Evolutionary conservation across 805 yeast genomes (phyloP), one percentile per base, ranked within the genome.

Genomic region (Diddensiella transvaalensis): DNA sequence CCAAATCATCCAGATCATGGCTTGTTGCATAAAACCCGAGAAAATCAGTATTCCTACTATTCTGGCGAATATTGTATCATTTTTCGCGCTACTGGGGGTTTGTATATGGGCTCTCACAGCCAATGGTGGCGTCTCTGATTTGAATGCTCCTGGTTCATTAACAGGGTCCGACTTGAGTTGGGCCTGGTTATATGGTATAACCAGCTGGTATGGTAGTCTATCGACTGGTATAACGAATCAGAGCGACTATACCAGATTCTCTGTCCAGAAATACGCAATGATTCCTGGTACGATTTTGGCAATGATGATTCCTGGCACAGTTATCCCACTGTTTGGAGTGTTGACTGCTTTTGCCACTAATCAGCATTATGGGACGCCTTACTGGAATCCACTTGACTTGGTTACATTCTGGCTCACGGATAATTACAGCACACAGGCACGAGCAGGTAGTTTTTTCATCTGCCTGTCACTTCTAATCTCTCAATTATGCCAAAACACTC

Each of bases 381-480:
- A 71, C 42, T 77, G 82, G 82, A 68, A 67, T 52, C 82, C 81
- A 2, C 68, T 69, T 46, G 67, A 67, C 42, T 62, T 50, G 21
- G 40, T 44, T 13, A 55, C 61, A 44, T 58, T 63, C 53, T 75
- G 78, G 79, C 42, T 76, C 48, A 44, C 62, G 2, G 65, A 68
- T 17, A 58, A 64, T 48, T 71, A 73, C 52, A 55, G 66, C 15
- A 53, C 70, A 19, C 64, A 61, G 43, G 62, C 72, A 5, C 68
- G 82, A 44, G 78, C 77, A 24, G 80, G 73, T 5, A 71, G 74
- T 1, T 76, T 76, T 59, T 77, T 73, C 52, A 60, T 65, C 8
- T 62, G 72, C 0, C 51, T 66, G 17, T 18, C 30, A 18, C 37
- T 51, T 17, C 30, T 44, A 11, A 13, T 43, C 22, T 47, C 51